phyloP scores from a whole-genome alignment of 2,329 filamentous ascomycete species.

The Neonectria magnoliae region DNA sequence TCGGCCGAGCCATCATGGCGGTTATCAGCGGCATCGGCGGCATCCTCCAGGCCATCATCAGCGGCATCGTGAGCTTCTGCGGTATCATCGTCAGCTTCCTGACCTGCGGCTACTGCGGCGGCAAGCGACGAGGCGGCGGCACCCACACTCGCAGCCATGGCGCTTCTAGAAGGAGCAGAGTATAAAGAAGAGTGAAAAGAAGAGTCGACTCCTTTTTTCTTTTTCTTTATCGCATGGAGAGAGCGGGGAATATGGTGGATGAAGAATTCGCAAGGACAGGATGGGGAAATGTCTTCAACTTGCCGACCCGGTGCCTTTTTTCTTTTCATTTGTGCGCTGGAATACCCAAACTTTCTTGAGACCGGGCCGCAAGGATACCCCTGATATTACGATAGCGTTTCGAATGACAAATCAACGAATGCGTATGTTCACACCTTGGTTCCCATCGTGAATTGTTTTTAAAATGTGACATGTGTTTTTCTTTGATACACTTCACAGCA shows the following conservation, averaged over 20 bases:
- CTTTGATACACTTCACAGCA: too few relatives aligned
- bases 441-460: neutral
- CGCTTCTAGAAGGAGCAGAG: slow-evolving; percentile 35
- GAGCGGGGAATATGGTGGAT: neutral
- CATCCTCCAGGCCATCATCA: slow-evolving; percentile 73
- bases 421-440: slow-evolving; percentile 4
- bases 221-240: neutral
- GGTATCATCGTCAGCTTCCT: slow-evolving; percentile 74
- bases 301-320: slow-evolving; percentile 26
- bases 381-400: slow-evolving; percentile 3
- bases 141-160: slow-evolving; percentile 27
- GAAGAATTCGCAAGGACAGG: slow-evolving; percentile 1
- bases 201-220: too few relatives aligned
- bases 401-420: slow-evolving; percentile 11
- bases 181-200: slow-evolving; percentile 23
- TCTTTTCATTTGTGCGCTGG: slow-evolving; percentile 34
- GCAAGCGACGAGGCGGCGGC: slow-evolving; percentile 25
- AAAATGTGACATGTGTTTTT: too few relatives aligned
- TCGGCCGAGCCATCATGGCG: slow-evolving; percentile 74
- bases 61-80: slow-evolving; percentile 71
- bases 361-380: slow-evolving; percentile 12
- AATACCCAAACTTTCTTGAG: slow-evolving; percentile 41
- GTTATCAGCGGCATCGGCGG: slow-evolving; percentile 73
- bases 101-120: slow-evolving; percentile 59
- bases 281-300: slow-evolving; percentile 23